Evolutionary conservation across 257 asterid species (phyloP), one percentile per base, ranked within the genome.

Genomic region (Ocimum tenuiflorum): DNA sequence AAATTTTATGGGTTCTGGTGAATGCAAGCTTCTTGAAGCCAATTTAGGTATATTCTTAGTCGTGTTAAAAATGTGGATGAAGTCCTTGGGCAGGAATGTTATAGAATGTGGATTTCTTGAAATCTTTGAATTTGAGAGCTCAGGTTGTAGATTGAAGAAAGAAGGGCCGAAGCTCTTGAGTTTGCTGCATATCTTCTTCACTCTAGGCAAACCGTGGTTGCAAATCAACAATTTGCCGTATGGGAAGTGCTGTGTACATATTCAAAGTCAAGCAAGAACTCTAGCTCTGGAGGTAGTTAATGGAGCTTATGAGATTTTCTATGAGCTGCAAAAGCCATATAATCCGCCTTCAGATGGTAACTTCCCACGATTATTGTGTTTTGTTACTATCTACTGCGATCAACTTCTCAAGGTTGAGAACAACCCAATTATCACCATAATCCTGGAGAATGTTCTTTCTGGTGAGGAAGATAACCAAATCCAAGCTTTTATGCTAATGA

Each of bases 111-210:
- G 99, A 46, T 82, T 89, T 67, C 67, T 39, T 0, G 70, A 81
- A 3, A 84, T 89, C 59, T 65, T 89, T 27, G 61, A 73, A 22
- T 92, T 87, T 14, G 97, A 91, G 0, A 63, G 67, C 70, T 60
- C 61, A 7, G 67, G 89, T 48, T 68, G 88, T 6, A 65, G 39
- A 36, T 83, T 88, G 65, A 89, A 87, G 86, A 89, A 86, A 49
- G 97, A 92, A 68, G 97, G 96, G 43, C 56, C 83, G 67, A 92
- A 89, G 82, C 81, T 92, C 13, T 73, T 89, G 80, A 83, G 74
- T 71, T 67, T 92, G 60, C 73, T 92, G 75, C 81, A 82, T 47
- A 74, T 92, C 41, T 92, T 89, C 46, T 79, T 88, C 56, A 77
- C 89, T 14, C 78, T 92, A 0, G 83, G 83, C 74, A 87, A 63